Evolutionary conservation across 31 red algal genomes (phyloP).

Genomic region (Endocladia muricata): DNA sequence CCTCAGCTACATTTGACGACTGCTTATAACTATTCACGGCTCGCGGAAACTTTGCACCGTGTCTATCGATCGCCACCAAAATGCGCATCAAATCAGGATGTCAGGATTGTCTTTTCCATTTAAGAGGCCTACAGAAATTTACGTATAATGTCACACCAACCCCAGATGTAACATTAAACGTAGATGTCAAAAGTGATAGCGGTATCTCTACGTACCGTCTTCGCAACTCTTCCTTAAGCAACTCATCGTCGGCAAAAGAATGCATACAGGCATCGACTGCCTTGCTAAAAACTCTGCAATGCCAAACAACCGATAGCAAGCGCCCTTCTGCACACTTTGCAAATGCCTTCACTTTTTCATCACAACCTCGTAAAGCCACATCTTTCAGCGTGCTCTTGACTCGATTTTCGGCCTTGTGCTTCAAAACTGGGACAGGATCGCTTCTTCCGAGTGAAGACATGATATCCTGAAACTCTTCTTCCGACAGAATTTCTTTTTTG

Average conservation of each 20-base stretch:
- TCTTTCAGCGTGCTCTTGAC: conserved; percentile 46
- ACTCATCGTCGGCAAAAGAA: conserved; percentile 28
- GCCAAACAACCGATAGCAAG: conserved; percentile 51
- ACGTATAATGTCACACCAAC: no score
- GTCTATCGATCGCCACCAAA: not conserved
- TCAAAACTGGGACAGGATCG: conserved; percentile 58
- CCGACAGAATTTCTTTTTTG: conserved; percentile 5
- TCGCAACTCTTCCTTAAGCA: conserved; percentile 46
- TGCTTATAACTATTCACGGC: conserved; percentile 15
- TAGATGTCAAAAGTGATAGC: no score
- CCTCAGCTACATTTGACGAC: conserved; percentile 19
- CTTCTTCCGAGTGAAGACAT: conserved; percentile 17
- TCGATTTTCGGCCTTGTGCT: conserved; percentile 43
- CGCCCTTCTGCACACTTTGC: conserved; percentile 50
- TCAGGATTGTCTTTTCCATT: no score
- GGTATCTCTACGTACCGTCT: conserved; percentile 38
- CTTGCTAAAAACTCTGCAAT: conserved; percentile 48
- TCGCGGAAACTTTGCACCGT: conserved; percentile 22
- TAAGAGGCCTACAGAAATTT: no score
- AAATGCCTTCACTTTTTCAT: conserved; percentile 33
- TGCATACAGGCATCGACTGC: conserved; percentile 63
- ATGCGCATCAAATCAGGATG: not conserved
- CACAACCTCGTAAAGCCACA: conserved; percentile 45
- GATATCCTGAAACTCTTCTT: conserved; percentile 38
- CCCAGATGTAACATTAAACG: no score